Evolutionary conservation across 306 rosid genomes (phyloP), one percentile per base, ranked within the genome.

Genomic region (Castanea sativa): DNA sequence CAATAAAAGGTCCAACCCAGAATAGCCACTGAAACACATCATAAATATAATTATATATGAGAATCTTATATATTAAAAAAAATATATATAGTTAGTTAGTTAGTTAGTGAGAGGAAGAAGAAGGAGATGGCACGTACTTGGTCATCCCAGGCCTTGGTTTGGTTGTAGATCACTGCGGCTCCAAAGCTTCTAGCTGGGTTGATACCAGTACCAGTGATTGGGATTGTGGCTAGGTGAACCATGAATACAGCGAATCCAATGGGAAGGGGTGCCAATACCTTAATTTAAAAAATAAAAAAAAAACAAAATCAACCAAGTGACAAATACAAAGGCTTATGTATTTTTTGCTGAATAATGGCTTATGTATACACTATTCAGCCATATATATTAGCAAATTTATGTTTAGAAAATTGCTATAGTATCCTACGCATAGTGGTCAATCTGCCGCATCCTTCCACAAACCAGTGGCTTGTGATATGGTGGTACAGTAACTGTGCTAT

Each of bases 171-270:
- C 1, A 92, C 98, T 65, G 98, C 98, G 1, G 98, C 97, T 55
- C 98, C 98, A 2, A 94, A 92, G 70, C 98, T 94, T 64, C 98
- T 94, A 2, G 98, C 98, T 0, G 98, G 98, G 92, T 94, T 94
- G 74, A 94, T 94, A 5, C 98, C 98, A 29, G 98, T 94, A 0
- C 98, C 98, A 1, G 98, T 94, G 30, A 94, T 85, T 30, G 97
- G 98, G 73, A 94, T 94, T 29, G 98, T 94, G 15, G 94, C 97
- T 86, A 94, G 85, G 81, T 94, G 98, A 79, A 94, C 98, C 90
- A 92, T 94, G 92, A 94, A 94, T 60, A 94, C 98, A 20, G 98
- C 97, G 70, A 94, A 94, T 10, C 98, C 98, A 76, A 94, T 94
- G 0, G 98, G 98, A 20, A 94, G 96, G 59, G 98, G 98, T 27